These are phyloP conservation scores for Trypethelium eluteriae DNA, from an alignment of 495 filamentous ascomycete species.

Conservation along the genomic window DNA sequence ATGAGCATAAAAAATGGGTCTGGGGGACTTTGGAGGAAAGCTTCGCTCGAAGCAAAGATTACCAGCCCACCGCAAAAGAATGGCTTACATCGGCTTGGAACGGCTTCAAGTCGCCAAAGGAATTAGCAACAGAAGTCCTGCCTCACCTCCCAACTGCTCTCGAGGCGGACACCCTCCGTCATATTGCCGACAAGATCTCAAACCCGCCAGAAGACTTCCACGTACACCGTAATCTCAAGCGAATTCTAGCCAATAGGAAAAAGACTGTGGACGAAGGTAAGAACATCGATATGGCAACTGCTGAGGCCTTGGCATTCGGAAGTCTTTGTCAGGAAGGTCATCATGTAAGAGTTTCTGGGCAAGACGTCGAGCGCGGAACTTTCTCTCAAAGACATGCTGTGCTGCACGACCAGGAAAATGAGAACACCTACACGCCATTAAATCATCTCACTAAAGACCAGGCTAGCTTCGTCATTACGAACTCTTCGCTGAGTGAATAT, in stretches of 20 bases:
- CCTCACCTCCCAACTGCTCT: constrained; percentile 87
- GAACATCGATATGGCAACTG: constrained; percentile 95
- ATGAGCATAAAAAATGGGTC: constrained; percentile 99
- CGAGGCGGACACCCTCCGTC: constrained; percentile 56
- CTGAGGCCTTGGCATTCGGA: constrained; percentile 93
- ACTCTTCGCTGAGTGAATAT: constrained; percentile 94
- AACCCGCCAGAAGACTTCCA: constrained; percentile 74
- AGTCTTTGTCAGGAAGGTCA: constrained; percentile 83
- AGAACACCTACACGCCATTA: constrained; percentile 85
- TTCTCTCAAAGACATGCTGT: constrained; percentile 98
- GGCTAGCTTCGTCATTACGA: constrained; percentile 90
- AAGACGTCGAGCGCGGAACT: constrained; percentile 98
- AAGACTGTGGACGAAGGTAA: constrained; percentile 91
- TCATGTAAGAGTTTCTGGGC: constrained; percentile 93
- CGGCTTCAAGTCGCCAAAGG: constrained; percentile 97
- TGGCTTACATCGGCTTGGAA: constrained; percentile 99
- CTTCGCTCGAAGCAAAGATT: constrained; percentile 94
- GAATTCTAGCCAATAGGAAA: constrained; percentile 80
- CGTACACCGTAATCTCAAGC: constrained; percentile 90
- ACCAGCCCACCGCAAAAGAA: constrained; percentile 91
- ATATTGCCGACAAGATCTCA: constrained; percentile 71
- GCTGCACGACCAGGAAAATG: constrained; percentile 91
- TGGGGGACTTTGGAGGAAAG: constrained; percentile 98
- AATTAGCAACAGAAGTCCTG: constrained; percentile 87
- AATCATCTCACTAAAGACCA: constrained; percentile 83